These are phyloP conservation scores for Verruconis gallopava DNA, from an alignment of 2,329 filamentous ascomycete species.

Conservation along the genomic window DNA sequence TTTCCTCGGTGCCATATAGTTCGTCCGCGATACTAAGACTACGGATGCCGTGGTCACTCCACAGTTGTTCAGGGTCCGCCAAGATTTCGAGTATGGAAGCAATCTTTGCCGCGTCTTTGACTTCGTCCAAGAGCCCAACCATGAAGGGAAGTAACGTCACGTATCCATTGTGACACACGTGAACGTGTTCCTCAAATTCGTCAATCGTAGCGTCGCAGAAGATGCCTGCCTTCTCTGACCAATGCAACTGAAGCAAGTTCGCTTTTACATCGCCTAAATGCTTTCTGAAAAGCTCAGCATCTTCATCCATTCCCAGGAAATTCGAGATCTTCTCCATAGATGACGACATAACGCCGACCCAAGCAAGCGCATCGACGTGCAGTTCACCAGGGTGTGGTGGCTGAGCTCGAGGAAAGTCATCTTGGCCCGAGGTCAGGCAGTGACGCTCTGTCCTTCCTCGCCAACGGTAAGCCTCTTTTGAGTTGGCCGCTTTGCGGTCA, in stretches of 20 bases:
- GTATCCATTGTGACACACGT: slow-evolving; percentile 77
- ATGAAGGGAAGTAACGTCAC: slow-evolving; percentile 11
- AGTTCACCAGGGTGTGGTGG: slow-evolving; percentile 92
- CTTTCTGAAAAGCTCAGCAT: slow-evolving; percentile 57
- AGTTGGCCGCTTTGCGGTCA: slow-evolving; percentile 75
- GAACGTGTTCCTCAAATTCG: slow-evolving; percentile 77
- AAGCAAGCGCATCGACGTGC: slow-evolving; percentile 86
- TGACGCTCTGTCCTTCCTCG: slow-evolving; percentile 77
- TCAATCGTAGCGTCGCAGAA: slow-evolving; percentile 96
- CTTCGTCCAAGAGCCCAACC: slow-evolving; percentile 9
- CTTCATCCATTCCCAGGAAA: slow-evolving; percentile 50
- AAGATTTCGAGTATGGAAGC: slow-evolving; percentile 55
- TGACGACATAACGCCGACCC: slow-evolving; percentile 93
- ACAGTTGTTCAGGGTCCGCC: slow-evolving; percentile 66
- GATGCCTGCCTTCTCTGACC: slow-evolving; percentile 65
- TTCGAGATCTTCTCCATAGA: slow-evolving; percentile 70
- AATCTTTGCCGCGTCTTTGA: slow-evolving; percentile 6
- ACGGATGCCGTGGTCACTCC: slow-evolving; percentile 72
- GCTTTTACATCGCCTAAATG: slow-evolving; percentile 64
- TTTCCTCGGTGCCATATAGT: slow-evolving; percentile 75
- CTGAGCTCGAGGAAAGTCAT: slow-evolving; percentile 89
- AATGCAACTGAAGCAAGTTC: slow-evolving; percentile 90
- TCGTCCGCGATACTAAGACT: slow-evolving; percentile 70
- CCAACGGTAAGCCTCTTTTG: slow-evolving; percentile 92
- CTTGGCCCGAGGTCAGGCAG: slow-evolving; percentile 82